Base-by-base conservation (phyloP, 2,329 filamentous ascomycete species). In the Botryotinia convoluta region DNA sequence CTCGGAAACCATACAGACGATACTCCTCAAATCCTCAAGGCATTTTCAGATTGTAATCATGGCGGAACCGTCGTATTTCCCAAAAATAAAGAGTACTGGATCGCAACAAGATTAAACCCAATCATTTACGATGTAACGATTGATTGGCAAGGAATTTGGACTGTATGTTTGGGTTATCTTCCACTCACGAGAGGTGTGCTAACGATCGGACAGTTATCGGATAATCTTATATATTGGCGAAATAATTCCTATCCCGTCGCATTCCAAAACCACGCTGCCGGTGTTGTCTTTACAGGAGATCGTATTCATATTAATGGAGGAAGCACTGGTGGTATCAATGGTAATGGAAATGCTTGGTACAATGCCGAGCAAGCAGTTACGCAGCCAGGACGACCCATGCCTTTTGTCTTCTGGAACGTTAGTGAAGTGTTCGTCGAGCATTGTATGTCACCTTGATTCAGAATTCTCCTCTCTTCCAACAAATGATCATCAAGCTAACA, bases 341-440 rank as follows among this genome's bases (percentile, higher is more conserved):
- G 87, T 9, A 87, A 87, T 74, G 86, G 87, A 4, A 84, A 89
- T 74, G 77, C 82, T 1, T 89, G 87, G 87, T 89, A 89, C 74
- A 83, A 81, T 29, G 84, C 80, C 14, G 86, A 88, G 78, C 76
- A 82, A 39, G 84, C 81, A 22, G 75, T 79, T 9, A 88, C 86
- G 0, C 83, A 83, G 71, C 83, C 84, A 1, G 87, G 87, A 5
- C 80, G 87, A 16, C 87, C 87, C 0, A 89, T 89, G 86, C 86
- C 87, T 0, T 88, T 89, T 73, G 86, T 88, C 6, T 84, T 87
- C 70, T 89, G 87, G 87, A 89, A 88, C 75, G 85, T 86, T 4
- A 85, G 83, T n/a, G 83, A 88, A 71, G 86, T 88, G 3, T 80
- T 81, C 6, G 86, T 89, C n/a, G 81, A 83, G 35, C 84, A 87